Evolutionary conservation across 345 rosid genomes (phyloP), one percentile per base, ranked within the genome.

Genomic region (Citrus australasica): DNA sequence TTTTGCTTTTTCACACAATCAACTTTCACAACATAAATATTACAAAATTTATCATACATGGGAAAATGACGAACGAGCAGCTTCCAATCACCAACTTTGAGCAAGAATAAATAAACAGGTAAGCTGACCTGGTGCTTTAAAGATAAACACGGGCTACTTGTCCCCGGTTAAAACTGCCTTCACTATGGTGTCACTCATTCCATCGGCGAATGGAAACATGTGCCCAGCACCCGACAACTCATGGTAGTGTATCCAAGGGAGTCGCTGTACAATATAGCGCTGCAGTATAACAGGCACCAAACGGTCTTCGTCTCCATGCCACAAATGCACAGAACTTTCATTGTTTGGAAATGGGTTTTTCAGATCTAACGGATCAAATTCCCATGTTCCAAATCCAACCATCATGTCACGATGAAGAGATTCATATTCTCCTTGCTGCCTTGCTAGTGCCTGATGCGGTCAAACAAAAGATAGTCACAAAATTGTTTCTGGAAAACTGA

Each of bases 241-340:
- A 67, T 90, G 91, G 79, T 90, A 87, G 40, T 69, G 88, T 61
- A 92, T 78, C 93, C 93, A 92, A 33, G 92, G 88, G 60, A 90
- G 87, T 65, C 78, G 81, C 80, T 88, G 71, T 1, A 83, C 86
- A 14, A 90, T 81, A 83, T 86, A 87, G 60, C 90, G 88, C 74
- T 90, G 90, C 70, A 92, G 79, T 19, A 75, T 83, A 70, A 84
- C 87, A 6, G 95, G 91, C 30, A 88, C 87, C 0, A 90, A 75
- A 21, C 38, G 53, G 77, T 91, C 95, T 33, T 90, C 87, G 10
- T 88, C 88, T 2, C 93, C 95, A 19, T 90, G 93, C 93, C 93
- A 90, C 63, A 90, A 65, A 27, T 92, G 95, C 48, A 92, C 91
- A 0, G 83, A 83, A 33, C 88, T 89, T 17, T 87, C 87, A 1